Evolutionary conservation across 495 filamentous ascomycete genomes (phyloP), one percentile per base, ranked within the genome.

Genomic region (Pseudoneurospora amorphoporcata): DNA sequence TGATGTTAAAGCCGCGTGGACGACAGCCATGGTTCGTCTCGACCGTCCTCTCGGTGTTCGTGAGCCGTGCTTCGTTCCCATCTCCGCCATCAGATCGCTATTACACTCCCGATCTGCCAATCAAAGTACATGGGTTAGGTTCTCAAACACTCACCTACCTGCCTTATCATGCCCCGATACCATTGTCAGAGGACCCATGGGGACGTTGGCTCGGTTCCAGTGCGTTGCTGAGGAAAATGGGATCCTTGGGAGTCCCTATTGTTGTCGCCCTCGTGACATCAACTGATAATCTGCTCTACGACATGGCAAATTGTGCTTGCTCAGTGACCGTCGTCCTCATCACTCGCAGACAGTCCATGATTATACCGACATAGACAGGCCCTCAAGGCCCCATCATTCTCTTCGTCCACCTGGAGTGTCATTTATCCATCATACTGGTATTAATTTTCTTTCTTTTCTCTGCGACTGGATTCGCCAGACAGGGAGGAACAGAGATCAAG

Each of bases 401-500:
- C 42, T 74, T 72, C 29, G 29, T 8, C 35, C 53, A 65, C 53
- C 53, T 16, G 53, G 53, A 29, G 53, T 65, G 29, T 17, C 29
- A 3, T 35, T 65, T 65, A 8, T 35, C 29, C 23, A 61, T 61
- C 12, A 32, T 61, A 61, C 6, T 29, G 14, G 35, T 65, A 47
- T 41, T 32, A 29, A 42, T 72, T 68, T 39, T 45, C 58, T 73
- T 72, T 68, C 4, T 39, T 72, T 73, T 69, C 40, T 69, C 73
- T 75, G 82, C 82, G 82, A 83, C 84, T 82, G 81, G 83, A 78
- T 75, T 83, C 84, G 82, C 82, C 75, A 70, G 40, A 68, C 65
- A 53, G 68, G 45, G 70, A 39, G 68, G 72, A 42, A 74, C 32
- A 61, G 70, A 43, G 58, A 69, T 16, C 47, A 69, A 69, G 69